Base-by-base conservation (phyloP, 2,329 filamentous ascomycete genomes). In the Paramyrothecium roridum region DNA sequence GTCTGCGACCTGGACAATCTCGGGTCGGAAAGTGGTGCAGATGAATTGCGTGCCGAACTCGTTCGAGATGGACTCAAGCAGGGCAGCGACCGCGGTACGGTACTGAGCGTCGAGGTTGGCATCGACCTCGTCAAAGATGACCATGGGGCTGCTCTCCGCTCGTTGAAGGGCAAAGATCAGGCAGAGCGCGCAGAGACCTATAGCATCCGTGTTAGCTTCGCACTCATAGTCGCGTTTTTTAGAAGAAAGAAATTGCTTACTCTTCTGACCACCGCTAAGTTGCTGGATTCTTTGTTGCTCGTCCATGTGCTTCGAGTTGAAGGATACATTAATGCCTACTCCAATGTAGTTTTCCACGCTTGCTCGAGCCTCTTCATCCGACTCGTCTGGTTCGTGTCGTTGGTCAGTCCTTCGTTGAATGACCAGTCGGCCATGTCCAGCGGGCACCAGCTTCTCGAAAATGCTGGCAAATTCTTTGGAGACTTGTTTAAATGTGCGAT, bases 161-260 rank as follows among this genome's bases (percentile, higher is more conserved):
- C 93, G 91, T 74, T 99, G 95, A 63, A 99, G 96, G n/a, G 95
- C 95, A 70, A 99, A 99, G 63, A 99, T 96, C 52, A 99, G 85
- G 48, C 95, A 96, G n/a, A 99, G 84, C 11, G 95, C 95, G 73
- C 93, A 98, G 59, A 98, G 80, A 84, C 91, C 90, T 92, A 20
- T 6, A 48, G 59, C 8, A 52, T 30, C 26, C 48, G 30, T 58
- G 48, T 57, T 52, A 59, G 54, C 12, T 3, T 50, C 20, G 33
- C 20, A 21, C 50, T 46, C 54, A 46, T 56, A 54, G 12, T 23
- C 51, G 37, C 20, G 13, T 16, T 45, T 49, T 7, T 30, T 20
- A 8, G 3, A 30, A 22, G 47, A n/a, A 43, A 34, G 33, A 17
- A 19, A 49, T n/a, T 30, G 76, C 87, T 81, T 76, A 92, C 91